These are phyloP conservation scores for Wickerhamiella musiphila DNA, from an alignment of 805 yeast species.

Conservation along the genomic window DNA sequence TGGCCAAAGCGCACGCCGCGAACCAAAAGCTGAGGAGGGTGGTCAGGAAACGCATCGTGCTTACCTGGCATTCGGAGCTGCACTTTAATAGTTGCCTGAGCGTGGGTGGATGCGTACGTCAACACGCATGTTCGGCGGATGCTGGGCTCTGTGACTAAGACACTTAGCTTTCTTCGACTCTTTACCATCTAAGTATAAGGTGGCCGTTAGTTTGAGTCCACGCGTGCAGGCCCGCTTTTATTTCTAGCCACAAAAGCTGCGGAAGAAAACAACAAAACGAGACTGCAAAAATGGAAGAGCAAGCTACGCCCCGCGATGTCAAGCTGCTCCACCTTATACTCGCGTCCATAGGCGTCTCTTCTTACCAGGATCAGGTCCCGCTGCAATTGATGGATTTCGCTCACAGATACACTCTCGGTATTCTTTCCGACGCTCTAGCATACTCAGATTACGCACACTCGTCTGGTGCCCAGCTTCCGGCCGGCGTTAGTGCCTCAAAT, in stretches of 20 bases:
- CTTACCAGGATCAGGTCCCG: constrained; percentile 92
- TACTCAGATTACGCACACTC: constrained; percentile 59
- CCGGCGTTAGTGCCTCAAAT: constrained; percentile 20
- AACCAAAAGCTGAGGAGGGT: constrained; percentile 6
- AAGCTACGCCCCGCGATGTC: constrained; percentile 63
- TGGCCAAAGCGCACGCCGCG: constrained; percentile 11
- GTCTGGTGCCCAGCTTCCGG: constrained; percentile 20
- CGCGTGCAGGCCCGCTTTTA: no score
- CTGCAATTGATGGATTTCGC: constrained; percentile 95
- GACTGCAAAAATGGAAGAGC: constrained; percentile 10
- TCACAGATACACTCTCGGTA: constrained; percentile 64
- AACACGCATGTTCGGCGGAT: no score
- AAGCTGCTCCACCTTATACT: constrained; percentile 74
- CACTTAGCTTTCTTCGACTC: not conserved
- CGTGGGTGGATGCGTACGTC: no score
- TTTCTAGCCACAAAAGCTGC: no score
- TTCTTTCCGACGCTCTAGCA: constrained; percentile 73
- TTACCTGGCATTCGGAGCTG: no score
- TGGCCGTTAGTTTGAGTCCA: no score
- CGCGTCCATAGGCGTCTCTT: constrained; percentile 83
- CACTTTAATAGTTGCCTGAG: no score
- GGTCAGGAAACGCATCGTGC: constrained; percentile 1
- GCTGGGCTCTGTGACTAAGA: no score
- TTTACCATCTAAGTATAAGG: not conserved
- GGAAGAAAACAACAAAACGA: no score